A percentile compares a stretch with the other conserved stretches of the same genome.
These are phyloP conservation scores for Starmerella floricola DNA, from an alignment of 805 yeast genomes.

Conservation along the genomic window DNA sequence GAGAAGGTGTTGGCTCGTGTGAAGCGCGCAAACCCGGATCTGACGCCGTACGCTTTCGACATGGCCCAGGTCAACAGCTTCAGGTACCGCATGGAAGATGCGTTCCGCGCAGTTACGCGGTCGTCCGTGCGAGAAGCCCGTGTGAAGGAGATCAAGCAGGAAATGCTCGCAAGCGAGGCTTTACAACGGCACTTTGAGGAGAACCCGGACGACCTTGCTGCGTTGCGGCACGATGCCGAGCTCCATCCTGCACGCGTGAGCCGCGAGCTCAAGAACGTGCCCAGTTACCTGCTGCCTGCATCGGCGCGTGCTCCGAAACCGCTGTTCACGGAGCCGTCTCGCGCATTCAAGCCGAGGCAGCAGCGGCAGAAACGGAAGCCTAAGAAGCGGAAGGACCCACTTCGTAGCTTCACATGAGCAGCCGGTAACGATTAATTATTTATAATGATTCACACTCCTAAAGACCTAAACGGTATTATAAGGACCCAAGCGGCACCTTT, in stretches of 20 bases:
- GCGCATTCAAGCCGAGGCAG: conserved; percentile 7
- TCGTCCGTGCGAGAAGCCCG: conserved; percentile 88
- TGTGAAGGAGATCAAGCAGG: conserved; percentile 74
- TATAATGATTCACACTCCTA: neutral
- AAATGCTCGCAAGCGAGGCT: conserved; percentile 76
- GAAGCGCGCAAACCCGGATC: conserved; percentile 49
- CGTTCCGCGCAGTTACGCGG: conserved; percentile 85
- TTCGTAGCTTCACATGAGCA: conserved; percentile 18
- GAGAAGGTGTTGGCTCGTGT: conserved; percentile 75
- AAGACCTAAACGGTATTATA: no score
- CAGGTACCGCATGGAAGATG: conserved; percentile 93
- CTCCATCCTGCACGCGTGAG: conserved; percentile 73
- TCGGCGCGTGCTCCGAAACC: conserved; percentile 22
- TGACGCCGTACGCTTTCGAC: conserved; percentile 83
- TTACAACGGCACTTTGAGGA: conserved; percentile 92
- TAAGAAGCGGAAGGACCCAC: conserved; percentile 20
- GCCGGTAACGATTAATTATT: neutral
- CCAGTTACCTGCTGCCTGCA: conserved; percentile 79
- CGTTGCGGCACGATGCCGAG: conserved; percentile 85
- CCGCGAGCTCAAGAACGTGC: conserved; percentile 78
- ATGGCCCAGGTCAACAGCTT: conserved; percentile 87
- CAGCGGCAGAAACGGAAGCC: conserved; percentile 3
- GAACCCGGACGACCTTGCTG: conserved; percentile 84
- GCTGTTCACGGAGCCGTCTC: conserved; percentile 14
- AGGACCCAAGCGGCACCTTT: no score